Evolutionary conservation across 2,329 filamentous ascomycete species (phyloP).

Genomic region (Diaporthe ampelina): DNA sequence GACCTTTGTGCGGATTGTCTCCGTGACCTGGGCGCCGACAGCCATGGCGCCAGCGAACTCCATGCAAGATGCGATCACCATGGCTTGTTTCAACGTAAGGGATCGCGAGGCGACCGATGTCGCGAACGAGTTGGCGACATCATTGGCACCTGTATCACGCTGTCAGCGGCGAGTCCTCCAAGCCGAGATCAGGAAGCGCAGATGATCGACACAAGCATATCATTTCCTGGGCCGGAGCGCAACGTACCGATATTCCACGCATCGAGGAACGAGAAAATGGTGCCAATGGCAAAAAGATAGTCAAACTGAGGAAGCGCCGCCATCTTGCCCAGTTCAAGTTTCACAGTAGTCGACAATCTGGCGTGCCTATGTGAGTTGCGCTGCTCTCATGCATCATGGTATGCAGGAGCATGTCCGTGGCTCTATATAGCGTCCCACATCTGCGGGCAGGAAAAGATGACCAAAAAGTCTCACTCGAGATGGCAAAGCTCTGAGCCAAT

Average conservation of each 20-base stretch:
- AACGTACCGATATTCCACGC: slow-evolving; percentile 73
- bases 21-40: slow-evolving; percentile 72
- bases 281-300: slow-evolving; percentile 75
- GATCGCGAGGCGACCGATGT: slow-evolving; percentile 80
- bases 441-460: neutral
- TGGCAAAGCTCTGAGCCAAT: neutral
- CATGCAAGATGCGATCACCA: slow-evolving; percentile 70
- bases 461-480: neutral
- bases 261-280: slow-evolving; percentile 75
- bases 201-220: neutral
- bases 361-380: neutral
- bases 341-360: neutral
- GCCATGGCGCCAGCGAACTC: slow-evolving; percentile 74
- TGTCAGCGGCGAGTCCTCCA: neutral
- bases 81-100: slow-evolving; percentile 71
- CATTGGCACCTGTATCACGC: slow-evolving; percentile 59
- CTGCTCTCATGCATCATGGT: neutral
- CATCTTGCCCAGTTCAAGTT: neutral
- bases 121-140: slow-evolving; percentile 85
- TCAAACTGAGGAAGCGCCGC: slow-evolving; percentile 66
- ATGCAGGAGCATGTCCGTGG: slow-evolving; percentile 5
- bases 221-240: neutral
- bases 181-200: neutral
- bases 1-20: slow-evolving; percentile 73
- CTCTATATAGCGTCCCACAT: slow-evolving; percentile 12